Evolutionary conservation across 2,329 filamentous ascomycete genomes (phyloP).

Genomic region (Claviceps citrina): DNA sequence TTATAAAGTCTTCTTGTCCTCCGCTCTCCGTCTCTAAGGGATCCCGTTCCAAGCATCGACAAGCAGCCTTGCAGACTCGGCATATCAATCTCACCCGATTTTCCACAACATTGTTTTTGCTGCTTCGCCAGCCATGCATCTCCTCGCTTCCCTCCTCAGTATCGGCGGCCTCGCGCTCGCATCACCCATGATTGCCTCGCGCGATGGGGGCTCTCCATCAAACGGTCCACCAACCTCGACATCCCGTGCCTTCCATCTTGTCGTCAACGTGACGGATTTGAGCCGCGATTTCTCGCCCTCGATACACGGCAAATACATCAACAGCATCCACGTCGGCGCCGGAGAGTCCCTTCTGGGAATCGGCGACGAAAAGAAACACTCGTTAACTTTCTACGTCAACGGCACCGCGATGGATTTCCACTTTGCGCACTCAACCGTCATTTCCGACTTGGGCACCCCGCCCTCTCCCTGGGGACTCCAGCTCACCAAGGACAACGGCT

Average conservation of each 20-base stretch:
- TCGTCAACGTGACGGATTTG: constrained; percentile 29
- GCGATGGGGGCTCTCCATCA: constrained; percentile 6
- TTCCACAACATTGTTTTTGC: neutral
- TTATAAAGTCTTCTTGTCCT: neutral
- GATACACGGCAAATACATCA: constrained; percentile 25
- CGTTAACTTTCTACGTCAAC: constrained; percentile 33
- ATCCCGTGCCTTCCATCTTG: constrained; percentile 23
- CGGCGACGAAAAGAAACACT: constrained; percentile 8
- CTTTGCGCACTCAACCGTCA: constrained; percentile 4
- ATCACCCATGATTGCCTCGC: constrained; percentile 7
- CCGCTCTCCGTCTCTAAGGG: too few relatives aligned
- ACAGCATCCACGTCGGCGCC: constrained; percentile 28
- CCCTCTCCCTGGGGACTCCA: constrained; percentile 11
- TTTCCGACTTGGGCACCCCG: constrained; percentile 1
- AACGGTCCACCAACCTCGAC: constrained; percentile 6
- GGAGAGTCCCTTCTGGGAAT: constrained; percentile 25
- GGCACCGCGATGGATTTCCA: constrained; percentile 24
- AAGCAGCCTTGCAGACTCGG: neutral
- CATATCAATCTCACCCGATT: too few relatives aligned
- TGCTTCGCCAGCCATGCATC: neutral
- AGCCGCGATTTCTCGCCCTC: constrained; percentile 24
- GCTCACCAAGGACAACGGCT: neutral
- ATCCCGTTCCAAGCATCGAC: too few relatives aligned
- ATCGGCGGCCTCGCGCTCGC: constrained; percentile 14
- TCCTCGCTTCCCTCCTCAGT: constrained; percentile 5